phyloP scores from a whole-genome alignment of 148 eudicot genomes.

The Linanthus parryae region DNA sequence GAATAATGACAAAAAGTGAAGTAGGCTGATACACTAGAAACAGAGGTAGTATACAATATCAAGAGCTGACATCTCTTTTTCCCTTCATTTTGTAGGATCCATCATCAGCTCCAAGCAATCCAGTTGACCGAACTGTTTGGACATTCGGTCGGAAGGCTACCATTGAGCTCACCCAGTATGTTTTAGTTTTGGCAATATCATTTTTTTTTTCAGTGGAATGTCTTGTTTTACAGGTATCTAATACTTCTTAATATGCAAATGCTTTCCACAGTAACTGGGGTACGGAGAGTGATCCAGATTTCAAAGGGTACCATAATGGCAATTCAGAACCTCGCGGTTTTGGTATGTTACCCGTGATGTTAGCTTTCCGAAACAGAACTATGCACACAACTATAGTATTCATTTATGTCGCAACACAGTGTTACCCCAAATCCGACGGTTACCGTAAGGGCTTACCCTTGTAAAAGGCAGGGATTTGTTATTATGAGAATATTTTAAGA shows the following conservation, averaged over 20 bases:
- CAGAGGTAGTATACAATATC: too few relatives aligned
- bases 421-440: too few relatives aligned
- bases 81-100: constrained; percentile 45
- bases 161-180: constrained; percentile 85
- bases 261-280: constrained; percentile 82
- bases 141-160: constrained; percentile 76
- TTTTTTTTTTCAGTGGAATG: too few relatives aligned
- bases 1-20: too few relatives aligned
- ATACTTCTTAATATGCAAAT: constrained; percentile 14
- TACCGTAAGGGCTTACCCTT: too few relatives aligned
- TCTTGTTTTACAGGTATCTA: too few relatives aligned
- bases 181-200: neutral
- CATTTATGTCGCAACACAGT: too few relatives aligned
- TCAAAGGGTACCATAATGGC: constrained; percentile 86
- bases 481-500: too few relatives aligned
- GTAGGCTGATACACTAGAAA: too few relatives aligned
- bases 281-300: constrained; percentile 82
- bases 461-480: too few relatives aligned
- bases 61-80: neutral
- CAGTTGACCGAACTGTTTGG: constrained; percentile 79
- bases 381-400: too few relatives aligned
- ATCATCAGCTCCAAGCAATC: constrained; percentile 59
- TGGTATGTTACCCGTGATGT: constrained; percentile 51
- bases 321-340: constrained; percentile 91
- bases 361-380: too few relatives aligned